Evolutionary conservation across 2,329 filamentous ascomycete species (phyloP).

Genomic region (Exophiala sp.): DNA sequence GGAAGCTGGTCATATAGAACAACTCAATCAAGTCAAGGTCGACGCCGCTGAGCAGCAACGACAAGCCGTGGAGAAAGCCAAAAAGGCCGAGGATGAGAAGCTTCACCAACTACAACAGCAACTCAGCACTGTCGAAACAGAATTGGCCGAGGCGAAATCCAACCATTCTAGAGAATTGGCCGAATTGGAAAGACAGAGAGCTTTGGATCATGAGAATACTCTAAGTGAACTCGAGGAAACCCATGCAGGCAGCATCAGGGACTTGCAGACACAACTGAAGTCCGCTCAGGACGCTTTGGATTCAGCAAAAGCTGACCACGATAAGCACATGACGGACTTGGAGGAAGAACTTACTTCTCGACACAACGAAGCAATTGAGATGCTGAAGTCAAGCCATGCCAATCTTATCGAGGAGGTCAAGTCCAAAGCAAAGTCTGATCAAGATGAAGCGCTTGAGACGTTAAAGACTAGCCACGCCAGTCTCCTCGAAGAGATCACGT

Average conservation of each 20-base stretch:
- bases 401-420: conserved; percentile 35
- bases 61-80: conserved; percentile 14
- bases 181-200: conserved; percentile 31
- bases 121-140: conserved; percentile 15
- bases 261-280: conserved; percentile 28
- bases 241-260: conserved; percentile 26
- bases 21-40: conserved; percentile 18
- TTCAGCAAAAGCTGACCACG: conserved; percentile 16
- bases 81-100: conserved; percentile 14
- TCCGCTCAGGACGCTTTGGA: conserved; percentile 16
- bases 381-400: conserved; percentile 12
- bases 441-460: conserved; percentile 26
- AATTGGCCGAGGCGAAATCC: conserved; percentile 20
- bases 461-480: conserved; percentile 15
- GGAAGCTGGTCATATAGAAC: conserved; percentile 19
- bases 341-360: conserved; percentile 14
- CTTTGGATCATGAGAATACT: conserved; percentile 16
- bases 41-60: conserved; percentile 14
- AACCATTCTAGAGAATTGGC: conserved; percentile 35
- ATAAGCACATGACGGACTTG: conserved; percentile 9
- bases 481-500: conserved; percentile 10
- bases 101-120: conserved; percentile 15
- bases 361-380: conserved; percentile 8
- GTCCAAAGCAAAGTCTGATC: conserved; percentile 33
- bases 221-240: conserved; percentile 17